Evolutionary conservation across 768 basidiomycete species (phyloP).

Genomic region (Leccinum sublutescens): DNA sequence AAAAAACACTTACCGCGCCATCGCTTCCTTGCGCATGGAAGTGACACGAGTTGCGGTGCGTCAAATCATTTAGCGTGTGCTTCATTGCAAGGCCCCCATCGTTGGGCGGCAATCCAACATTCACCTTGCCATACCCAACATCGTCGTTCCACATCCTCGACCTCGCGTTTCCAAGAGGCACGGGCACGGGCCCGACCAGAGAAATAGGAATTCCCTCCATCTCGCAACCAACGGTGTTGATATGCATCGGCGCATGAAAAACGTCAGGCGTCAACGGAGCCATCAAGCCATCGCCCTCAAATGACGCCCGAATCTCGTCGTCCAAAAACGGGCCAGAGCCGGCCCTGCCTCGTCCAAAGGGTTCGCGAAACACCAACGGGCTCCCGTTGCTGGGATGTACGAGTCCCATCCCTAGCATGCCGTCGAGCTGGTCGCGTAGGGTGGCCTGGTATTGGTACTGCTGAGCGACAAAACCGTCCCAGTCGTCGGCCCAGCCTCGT

Average conservation of each 20-base stretch:
- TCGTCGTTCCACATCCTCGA: not conserved
- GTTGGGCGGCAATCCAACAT: not conserved
- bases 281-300: constrained; percentile 2
- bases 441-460: not conserved
- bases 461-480: constrained; percentile 7
- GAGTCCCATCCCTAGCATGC: not conserved
- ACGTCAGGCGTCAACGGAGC: not conserved
- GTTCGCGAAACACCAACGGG: constrained; percentile 3
- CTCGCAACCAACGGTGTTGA: not conserved
- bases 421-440: not conserved
- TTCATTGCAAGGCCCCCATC: not conserved
- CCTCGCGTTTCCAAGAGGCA: not conserved
- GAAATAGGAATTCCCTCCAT: constrained; percentile 6
- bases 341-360: not conserved
- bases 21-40: not conserved
- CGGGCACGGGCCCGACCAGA: constrained; percentile 8
- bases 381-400: not conserved
- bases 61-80: not conserved
- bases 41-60: not conserved
- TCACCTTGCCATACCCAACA: constrained; percentile 1
- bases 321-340: constrained; percentile 15
- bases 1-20: constrained; percentile 8
- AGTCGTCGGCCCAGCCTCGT: constrained; percentile 19
- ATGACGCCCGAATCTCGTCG: constrained; percentile 23
- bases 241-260: not conserved